Conservation (phyloP, 108 stramenopile species). For the Cylindrotheca fusiformis region DNA sequence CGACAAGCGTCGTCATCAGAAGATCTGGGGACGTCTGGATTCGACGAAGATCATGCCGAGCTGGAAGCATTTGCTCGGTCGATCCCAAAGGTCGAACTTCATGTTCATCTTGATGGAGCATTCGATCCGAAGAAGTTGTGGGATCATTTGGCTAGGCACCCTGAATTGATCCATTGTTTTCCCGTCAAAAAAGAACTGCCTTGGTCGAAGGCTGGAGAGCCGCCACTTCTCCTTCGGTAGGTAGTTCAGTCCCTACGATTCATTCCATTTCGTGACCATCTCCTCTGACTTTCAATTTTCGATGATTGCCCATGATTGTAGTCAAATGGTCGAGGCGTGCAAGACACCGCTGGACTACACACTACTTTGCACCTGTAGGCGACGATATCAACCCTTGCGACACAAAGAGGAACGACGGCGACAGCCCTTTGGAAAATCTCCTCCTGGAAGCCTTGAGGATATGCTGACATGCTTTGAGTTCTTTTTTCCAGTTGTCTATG, state of each 20-base stretch:
- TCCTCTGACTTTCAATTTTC: neutral
- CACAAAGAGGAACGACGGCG: constrained; percentile 10
- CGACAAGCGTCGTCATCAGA: constrained; percentile 27
- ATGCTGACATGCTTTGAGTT: constrained; percentile 71
- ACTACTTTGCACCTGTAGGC: constrained; percentile 52
- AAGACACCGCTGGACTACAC: constrained; percentile 34
- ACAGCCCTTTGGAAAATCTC: constrained; percentile 8
- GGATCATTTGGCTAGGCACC: constrained; percentile 29
- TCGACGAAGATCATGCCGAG: constrained; percentile 22
- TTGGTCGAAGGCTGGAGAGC: constrained; percentile 39
- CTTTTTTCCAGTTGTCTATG: constrained; percentile 56
- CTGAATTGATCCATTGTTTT: constrained; percentile 30
- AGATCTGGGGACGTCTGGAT: constrained; percentile 16
- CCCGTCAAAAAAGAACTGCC: constrained; percentile 43
- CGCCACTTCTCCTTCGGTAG: constrained; percentile 13
- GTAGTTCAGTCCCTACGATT: neutral
- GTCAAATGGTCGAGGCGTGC: constrained; percentile 43
- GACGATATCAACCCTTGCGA: constrained; percentile 24
- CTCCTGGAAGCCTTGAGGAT: constrained; percentile 33
- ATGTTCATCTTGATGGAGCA: constrained; percentile 71
- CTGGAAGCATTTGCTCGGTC: constrained; percentile 35
- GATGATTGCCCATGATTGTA: neutral
- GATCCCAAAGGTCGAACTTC: constrained; percentile 64
- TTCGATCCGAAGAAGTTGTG: constrained; percentile 51
- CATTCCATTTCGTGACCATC: neutral